These are phyloP conservation scores for Knufia petricola DNA, from an alignment of 2,329 filamentous ascomycete species.

Conservation along the genomic window DNA sequence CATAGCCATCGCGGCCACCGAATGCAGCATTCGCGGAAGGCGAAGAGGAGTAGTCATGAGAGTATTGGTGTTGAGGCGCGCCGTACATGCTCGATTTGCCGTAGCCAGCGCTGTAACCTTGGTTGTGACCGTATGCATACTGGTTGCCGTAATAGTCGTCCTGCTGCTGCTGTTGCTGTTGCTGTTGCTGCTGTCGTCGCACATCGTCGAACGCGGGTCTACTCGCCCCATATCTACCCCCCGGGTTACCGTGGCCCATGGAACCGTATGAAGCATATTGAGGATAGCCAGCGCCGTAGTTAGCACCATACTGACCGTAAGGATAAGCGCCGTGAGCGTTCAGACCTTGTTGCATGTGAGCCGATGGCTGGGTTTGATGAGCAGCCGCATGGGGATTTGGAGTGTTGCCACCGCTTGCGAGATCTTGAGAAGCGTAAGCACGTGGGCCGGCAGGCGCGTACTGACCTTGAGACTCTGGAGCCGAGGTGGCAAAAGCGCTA, in stretches of 20 bases:
- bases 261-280: constrained; percentile 43
- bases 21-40: constrained; percentile 46
- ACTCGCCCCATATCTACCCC: constrained; percentile 35
- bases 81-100: constrained; percentile 53
- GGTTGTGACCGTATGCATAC: constrained; percentile 39
- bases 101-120: constrained; percentile 42
- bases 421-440: constrained; percentile 56
- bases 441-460: constrained; percentile 61
- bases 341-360: constrained; percentile 37
- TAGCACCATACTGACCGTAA: constrained; percentile 48
- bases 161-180: constrained; percentile 40
- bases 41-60: constrained; percentile 56
- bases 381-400: constrained; percentile 61
- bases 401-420: constrained; percentile 83
- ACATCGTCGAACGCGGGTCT: constrained; percentile 43
- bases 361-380: constrained; percentile 44
- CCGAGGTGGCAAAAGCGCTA: constrained; percentile 57
- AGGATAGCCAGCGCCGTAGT: constrained; percentile 30
- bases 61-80: constrained; percentile 53
- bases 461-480: constrained; percentile 50
- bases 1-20: constrained; percentile 48
- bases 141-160: constrained; percentile 41
- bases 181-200: constrained; percentile 39
- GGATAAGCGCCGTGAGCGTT: constrained; percentile 47
- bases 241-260: constrained; percentile 21